phyloP scores from a whole-genome alignment of 2,329 filamentous ascomycete genomes.

The Hymenoscyphus infarciens region DNA sequence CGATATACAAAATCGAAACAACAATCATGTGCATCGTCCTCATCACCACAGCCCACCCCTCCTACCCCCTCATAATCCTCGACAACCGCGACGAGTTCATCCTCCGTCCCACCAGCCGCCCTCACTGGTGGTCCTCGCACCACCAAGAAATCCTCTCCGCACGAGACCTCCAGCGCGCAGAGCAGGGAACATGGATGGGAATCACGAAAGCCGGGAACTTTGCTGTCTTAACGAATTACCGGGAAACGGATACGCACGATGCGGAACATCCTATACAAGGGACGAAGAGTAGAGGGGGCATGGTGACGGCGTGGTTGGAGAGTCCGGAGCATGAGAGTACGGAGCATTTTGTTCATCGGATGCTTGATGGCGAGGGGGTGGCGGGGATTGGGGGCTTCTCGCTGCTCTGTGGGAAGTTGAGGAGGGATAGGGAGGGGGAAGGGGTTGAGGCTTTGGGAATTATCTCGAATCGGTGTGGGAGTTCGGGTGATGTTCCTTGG shows the following conservation, averaged over 20 bases:
- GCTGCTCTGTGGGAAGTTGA: slow-evolving; percentile 61
- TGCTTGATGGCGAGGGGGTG: slow-evolving; percentile 50
- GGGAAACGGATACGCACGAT: slow-evolving; percentile 51
- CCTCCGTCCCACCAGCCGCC: slow-evolving; percentile 58
- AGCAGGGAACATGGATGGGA: slow-evolving; percentile 65
- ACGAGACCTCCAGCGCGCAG: slow-evolving; percentile 57
- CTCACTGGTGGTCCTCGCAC: slow-evolving; percentile 54
- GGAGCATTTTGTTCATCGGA: slow-evolving; percentile 47
- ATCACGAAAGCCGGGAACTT: slow-evolving; percentile 57
- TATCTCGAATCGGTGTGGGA: slow-evolving; percentile 57
- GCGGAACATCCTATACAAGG: slow-evolving; percentile 51
- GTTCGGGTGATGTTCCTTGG: slow-evolving; percentile 53
- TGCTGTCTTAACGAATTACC: slow-evolving; percentile 64
- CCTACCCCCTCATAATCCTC: slow-evolving; percentile 70
- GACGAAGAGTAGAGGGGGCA: slow-evolving; percentile 56
- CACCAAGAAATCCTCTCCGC: slow-evolving; percentile 49
- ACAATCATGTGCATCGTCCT: slow-evolving; percentile 72
- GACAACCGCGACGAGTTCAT: slow-evolving; percentile 77
- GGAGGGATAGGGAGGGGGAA: slow-evolving; percentile 35
- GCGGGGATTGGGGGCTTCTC: slow-evolving; percentile 64
- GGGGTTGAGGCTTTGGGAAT: slow-evolving; percentile 52
- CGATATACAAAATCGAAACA: neutral
- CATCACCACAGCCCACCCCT: slow-evolving; percentile 70
- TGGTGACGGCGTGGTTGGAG: slow-evolving; percentile 61
- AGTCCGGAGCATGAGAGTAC: slow-evolving; percentile 47